Evolutionary conservation across 148 eudicot genomes (phyloP).

Genomic region (Dianthus caryophyllus): DNA sequence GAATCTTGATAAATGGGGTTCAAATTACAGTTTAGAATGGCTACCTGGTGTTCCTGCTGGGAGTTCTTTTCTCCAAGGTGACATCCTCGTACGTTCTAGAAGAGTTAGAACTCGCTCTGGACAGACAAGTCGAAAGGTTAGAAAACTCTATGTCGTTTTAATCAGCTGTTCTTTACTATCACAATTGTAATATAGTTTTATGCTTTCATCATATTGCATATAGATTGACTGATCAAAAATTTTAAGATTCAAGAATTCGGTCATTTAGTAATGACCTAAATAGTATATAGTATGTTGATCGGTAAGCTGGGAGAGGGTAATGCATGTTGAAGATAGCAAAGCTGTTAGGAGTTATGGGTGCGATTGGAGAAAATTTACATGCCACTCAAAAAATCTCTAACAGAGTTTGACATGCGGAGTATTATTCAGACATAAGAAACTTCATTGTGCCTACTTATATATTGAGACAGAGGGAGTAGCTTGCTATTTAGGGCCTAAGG

Average conservation of each 20-base stretch:
- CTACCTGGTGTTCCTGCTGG: slow-evolving; percentile 37
- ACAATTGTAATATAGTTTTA: neutral
- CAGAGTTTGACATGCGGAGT: neutral
- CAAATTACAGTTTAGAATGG: slow-evolving; percentile 60
- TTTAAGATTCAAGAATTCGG: too few relatives aligned
- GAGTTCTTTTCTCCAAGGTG: slow-evolving; percentile 60
- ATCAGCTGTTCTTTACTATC: neutral
- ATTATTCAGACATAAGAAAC: neutral
- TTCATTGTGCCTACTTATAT: neutral
- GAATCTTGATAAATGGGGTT: slow-evolving; percentile 74
- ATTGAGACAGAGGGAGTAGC: neutral
- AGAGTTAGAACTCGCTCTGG: slow-evolving; percentile 73
- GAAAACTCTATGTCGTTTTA: neutral
- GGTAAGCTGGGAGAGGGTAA: too few relatives aligned
- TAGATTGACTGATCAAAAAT: neutral
- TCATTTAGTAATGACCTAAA: neutral
- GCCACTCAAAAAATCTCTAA: neutral
- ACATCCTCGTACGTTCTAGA: slow-evolving; percentile 54
- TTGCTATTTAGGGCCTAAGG: neutral
- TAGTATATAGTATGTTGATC: too few relatives aligned
- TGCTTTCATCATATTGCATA: neutral
- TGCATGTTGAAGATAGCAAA: neutral
- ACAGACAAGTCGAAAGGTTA: slow-evolving; percentile 50
- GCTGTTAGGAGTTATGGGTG: neutral
- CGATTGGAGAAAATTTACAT: neutral